A percentile compares a stretch with the other conserved stretches of the same genome.
phyloP scores from a whole-genome alignment of 1,139 yeast genomes.

The Meyerozyma guilliermondii region DNA sequence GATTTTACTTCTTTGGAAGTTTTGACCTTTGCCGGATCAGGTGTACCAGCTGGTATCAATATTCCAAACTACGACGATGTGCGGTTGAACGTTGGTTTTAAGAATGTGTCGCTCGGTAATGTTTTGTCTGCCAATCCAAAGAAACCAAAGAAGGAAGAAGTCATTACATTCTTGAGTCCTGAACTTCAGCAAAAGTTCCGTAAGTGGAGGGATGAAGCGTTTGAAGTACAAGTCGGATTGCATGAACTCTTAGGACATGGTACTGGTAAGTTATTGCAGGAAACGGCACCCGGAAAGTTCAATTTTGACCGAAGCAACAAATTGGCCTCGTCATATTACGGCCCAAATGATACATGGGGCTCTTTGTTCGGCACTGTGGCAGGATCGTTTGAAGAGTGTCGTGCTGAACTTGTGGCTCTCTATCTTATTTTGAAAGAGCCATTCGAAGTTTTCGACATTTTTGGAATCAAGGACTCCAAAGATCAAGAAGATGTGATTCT shows the following conservation, averaged over 20 bases:
- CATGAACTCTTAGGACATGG: slow-evolving; percentile 94
- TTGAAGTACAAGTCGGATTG: slow-evolving; percentile 89
- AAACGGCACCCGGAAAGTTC: slow-evolving; percentile 56
- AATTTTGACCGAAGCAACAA: slow-evolving; percentile 71
- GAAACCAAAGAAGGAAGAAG: slow-evolving; percentile 62
- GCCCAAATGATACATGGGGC: slow-evolving; percentile 86
- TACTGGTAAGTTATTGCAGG: slow-evolving; percentile 73
- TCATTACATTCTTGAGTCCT: slow-evolving; percentile 59
- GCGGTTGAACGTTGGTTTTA: slow-evolving; percentile 76
- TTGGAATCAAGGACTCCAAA: slow-evolving; percentile 54
- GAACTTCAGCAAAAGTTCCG: slow-evolving; percentile 53
- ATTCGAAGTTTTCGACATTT: slow-evolving; percentile 56
- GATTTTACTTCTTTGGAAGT: slow-evolving; percentile 90
- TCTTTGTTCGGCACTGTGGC: slow-evolving; percentile 76
- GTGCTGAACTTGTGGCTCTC: slow-evolving; percentile 89
- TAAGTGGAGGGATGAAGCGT: slow-evolving; percentile 74
- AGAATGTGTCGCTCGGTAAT: slow-evolving; percentile 84
- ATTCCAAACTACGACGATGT: slow-evolving; percentile 91
- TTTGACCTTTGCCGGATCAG: slow-evolving; percentile 82
- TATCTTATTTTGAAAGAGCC: slow-evolving; percentile 65
- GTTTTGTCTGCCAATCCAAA: slow-evolving; percentile 64
- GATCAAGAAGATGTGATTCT: slow-evolving; percentile 62
- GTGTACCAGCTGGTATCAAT: slow-evolving; percentile 89
- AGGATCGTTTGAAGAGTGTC: slow-evolving; percentile 87
- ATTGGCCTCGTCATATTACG: slow-evolving; percentile 64